Conservation (phyloP, 2,329 filamentous ascomycete genomes). For the Neoarthrinium moseri region DNA sequence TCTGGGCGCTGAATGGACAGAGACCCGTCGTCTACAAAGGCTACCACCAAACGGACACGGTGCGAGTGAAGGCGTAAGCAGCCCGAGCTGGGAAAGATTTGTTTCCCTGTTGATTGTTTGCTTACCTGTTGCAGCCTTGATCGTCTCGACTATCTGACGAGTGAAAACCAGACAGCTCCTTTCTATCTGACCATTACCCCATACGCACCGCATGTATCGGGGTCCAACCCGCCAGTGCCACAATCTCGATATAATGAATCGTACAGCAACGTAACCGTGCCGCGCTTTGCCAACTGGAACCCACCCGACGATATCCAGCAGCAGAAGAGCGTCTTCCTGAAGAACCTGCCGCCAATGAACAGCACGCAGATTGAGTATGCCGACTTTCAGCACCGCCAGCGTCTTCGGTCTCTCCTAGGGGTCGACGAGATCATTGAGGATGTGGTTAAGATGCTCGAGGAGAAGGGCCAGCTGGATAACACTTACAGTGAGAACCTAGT, state of each 20-base stretch:
- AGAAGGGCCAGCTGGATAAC: background rate
- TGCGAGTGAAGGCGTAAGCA: conserved; percentile 3
- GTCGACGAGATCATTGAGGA: conserved; percentile 43
- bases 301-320: background rate
- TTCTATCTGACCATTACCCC: conserved; percentile 6
- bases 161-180: background rate
- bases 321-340: background rate
- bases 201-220: conserved; percentile 9
- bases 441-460: conserved; percentile 26
- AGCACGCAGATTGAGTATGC: conserved; percentile 39
- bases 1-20: conserved; percentile 7
- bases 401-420: conserved; percentile 40
- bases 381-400: conserved; percentile 46
- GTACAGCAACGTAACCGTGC: background rate
- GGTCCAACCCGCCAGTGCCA: background rate
- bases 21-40: conserved; percentile 15
- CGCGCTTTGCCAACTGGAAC: background rate
- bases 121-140: background rate
- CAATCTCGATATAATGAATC: background rate
- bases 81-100: conserved; percentile 10
- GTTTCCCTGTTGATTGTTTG: background rate
- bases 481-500: too few species aligned
- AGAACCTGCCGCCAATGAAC: conserved; percentile 13
- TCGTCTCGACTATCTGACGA: conserved; percentile 6
- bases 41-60: conserved; percentile 39